A percentile compares a stretch with the other conserved stretches of the same genome.
Conservation (phyloP, 768 basidiomycete species). For the Boletus speciosus region DNA sequence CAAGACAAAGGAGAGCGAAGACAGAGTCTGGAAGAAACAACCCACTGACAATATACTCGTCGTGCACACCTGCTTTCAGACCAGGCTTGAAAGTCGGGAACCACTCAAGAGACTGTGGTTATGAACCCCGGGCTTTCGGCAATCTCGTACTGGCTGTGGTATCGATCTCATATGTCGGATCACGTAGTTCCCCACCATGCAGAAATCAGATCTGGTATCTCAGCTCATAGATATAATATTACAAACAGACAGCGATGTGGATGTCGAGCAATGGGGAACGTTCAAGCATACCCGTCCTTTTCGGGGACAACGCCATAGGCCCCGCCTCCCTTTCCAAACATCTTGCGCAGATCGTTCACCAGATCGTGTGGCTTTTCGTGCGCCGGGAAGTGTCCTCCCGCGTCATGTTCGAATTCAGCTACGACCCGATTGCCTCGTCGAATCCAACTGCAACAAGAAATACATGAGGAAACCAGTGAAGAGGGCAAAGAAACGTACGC, state of each 20-base stretch:
- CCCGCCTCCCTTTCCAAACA: conserved; percentile 53
- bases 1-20: neutral
- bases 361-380: conserved; percentile 48
- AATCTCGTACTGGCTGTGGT: neutral
- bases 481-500: conserved; percentile 30
- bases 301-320: conserved; percentile 47
- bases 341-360: conserved; percentile 48
- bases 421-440: conserved; percentile 38
- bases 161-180: neutral
- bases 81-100: neutral
- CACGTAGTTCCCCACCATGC: no score
- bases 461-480: no score
- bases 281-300: conserved; percentile 39
- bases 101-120: neutral
- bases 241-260: neutral
- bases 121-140: neutral
- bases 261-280: neutral
- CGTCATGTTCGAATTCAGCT: conserved; percentile 45
- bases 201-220: no score
- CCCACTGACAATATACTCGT: neutral
- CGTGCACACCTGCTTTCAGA: neutral
- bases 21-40: neutral
- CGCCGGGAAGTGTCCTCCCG: conserved; percentile 60
- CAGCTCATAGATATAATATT: no score
- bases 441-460: conserved; percentile 40